Base-by-base conservation (phyloP, 2,329 filamentous ascomycete genomes). In the Fusarium newnesense region DNA sequence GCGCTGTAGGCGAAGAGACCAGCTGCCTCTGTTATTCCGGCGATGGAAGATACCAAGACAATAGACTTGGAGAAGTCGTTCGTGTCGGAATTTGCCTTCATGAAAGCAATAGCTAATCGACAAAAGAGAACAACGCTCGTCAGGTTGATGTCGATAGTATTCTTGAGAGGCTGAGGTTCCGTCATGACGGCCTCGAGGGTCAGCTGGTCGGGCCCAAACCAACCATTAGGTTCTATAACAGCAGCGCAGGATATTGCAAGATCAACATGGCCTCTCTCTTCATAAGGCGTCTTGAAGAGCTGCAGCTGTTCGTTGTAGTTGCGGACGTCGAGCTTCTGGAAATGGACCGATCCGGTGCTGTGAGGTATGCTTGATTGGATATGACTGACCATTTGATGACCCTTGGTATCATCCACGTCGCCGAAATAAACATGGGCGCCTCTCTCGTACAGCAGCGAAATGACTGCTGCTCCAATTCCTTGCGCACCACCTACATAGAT, bases 1-100 rank as follows among this genome's bases (percentile, higher is more conserved):
- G 60, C 34, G 11, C 60, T 60, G 15, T 63, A 63, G 7, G 60
- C 60, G 21, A 60, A 63, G 19, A 60, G 54, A 2, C 60, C 60
- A 1, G 60, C 26, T 3, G 32, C 54, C 26, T 63, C 60, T 7
- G 21, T 18, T 24, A 63, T 47, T 4, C 54, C 60, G 21, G 60
- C 60, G 2, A 63, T 40, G 2, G 60, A 63, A 2, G 60, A 63
- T 2, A 63, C n/a, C 2, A 63, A 21, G n/a, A 63, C 42, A 0
- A 63, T 47, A 6, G 60, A 60, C 26, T 60, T 63, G 6, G 54
- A 60, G 1, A 36, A 36, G 9, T 8, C 42, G 1, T 7, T 34
- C 1, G 1, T 2, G 1, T 19, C 34, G 34, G 7, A 24, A 2
- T 60, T 34, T 13, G 9, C 2, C 6, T 24, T 36, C 42, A 63